Percentiles rank a stretch among this genome's conserved stretches.
phyloP scores from a whole-genome alignment of 2,329 filamentous ascomycete genomes.

The Arthroderma sp. region DNA sequence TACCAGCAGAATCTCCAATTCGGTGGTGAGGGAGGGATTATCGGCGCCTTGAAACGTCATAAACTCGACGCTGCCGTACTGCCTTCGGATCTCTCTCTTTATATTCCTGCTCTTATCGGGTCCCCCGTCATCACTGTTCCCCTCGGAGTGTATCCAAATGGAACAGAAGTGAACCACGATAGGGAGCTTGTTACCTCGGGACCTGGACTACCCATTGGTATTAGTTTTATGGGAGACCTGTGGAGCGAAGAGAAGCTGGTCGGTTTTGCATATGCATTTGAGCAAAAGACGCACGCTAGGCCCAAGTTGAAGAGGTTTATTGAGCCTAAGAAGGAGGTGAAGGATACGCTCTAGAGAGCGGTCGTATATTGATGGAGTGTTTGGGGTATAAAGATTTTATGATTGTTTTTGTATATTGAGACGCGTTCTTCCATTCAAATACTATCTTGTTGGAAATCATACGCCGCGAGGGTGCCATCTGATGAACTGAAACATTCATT shows the following conservation, averaged over 20 bases:
- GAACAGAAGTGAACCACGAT: slow-evolving; percentile 37
- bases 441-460: too few relatives aligned
- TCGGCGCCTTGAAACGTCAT: slow-evolving; percentile 46
- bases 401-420: background rate
- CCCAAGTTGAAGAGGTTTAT: slow-evolving; percentile 39
- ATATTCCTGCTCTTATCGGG: slow-evolving; percentile 45
- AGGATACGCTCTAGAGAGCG: slow-evolving; percentile 23
- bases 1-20: slow-evolving; percentile 44
- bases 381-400: background rate
- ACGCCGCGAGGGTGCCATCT: too few relatives aligned
- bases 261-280: slow-evolving; percentile 56
- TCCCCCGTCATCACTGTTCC: slow-evolving; percentile 53
- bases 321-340: slow-evolving; percentile 38
- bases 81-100: slow-evolving; percentile 40
- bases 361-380: background rate
- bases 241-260: slow-evolving; percentile 53
- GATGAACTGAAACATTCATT: background rate
- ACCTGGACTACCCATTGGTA: slow-evolving; percentile 49
- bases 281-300: slow-evolving; percentile 46
- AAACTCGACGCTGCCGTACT: slow-evolving; percentile 51
- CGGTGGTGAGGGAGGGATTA: slow-evolving; percentile 48
- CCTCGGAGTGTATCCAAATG: slow-evolving; percentile 44
- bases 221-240: slow-evolving; percentile 49
- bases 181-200: slow-evolving; percentile 42
- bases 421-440: background rate